Conservation (phyloP, 768 basidiomycete genomes). For the Mrakia frigida region DNA sequence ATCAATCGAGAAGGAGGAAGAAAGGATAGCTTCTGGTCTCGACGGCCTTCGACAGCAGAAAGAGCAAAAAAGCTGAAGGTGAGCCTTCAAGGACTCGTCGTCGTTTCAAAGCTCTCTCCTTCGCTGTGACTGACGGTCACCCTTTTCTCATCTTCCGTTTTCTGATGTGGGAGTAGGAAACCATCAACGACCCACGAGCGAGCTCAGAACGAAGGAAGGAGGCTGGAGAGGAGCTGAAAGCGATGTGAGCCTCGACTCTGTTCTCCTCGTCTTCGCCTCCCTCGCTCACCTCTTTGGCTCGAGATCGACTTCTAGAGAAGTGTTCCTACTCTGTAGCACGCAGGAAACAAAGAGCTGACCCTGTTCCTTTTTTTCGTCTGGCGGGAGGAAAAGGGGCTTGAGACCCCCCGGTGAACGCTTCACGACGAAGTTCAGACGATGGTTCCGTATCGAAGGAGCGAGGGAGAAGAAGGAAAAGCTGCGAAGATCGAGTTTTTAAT, state of each 20-base stretch:
- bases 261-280: neutral
- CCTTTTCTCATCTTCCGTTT: neutral
- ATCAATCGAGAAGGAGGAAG: neutral
- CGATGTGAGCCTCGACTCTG: neutral
- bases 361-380: neutral
- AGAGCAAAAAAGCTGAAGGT: neutral
- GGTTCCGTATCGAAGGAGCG: neutral
- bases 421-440: neutral
- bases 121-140: neutral
- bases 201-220: neutral
- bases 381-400: neutral
- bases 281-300: neutral
- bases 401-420: neutral
- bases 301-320: neutral
- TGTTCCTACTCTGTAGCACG: too few species aligned
- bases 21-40: neutral
- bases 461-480: neutral
- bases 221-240: neutral
- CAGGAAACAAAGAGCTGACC: neutral
- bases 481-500: neutral
- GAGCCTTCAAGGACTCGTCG: neutral
- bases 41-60: neutral
- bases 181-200: neutral
- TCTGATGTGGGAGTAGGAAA: neutral
- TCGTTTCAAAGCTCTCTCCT: neutral